Percentiles rank a stretch among this genome's conserved stretches.
These are phyloP conservation scores for Phaeomoniella chlamydospora DNA, from an alignment of 2,329 filamentous ascomycete species.

Conservation along the genomic window DNA sequence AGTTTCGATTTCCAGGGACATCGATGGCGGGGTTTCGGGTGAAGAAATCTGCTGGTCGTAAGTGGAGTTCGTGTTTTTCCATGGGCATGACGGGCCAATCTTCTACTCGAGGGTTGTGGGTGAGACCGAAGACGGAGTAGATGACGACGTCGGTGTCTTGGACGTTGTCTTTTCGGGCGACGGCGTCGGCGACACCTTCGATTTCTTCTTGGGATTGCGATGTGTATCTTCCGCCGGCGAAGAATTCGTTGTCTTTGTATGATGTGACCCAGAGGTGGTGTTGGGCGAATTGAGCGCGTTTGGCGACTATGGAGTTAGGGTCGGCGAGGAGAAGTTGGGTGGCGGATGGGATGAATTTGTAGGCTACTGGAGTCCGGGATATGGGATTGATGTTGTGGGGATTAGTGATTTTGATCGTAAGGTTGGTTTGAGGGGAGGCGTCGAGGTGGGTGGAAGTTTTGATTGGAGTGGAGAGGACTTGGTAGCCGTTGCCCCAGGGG, in stretches of 20 bases:
- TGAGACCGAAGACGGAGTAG: slow-evolving; percentile 35
- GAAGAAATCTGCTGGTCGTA: slow-evolving; percentile 40
- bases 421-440: slow-evolving; percentile 31
- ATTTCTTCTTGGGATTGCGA: slow-evolving; percentile 27
- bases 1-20: slow-evolving; percentile 29
- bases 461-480: slow-evolving; percentile 34
- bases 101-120: slow-evolving; percentile 36
- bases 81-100: slow-evolving; percentile 36
- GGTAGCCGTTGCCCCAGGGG: slow-evolving; percentile 47
- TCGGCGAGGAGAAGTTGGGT: slow-evolving; percentile 34
- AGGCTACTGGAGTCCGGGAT: slow-evolving; percentile 27
- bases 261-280: slow-evolving; percentile 38
- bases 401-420: slow-evolving; percentile 36
- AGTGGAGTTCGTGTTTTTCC: slow-evolving; percentile 31
- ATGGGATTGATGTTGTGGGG: slow-evolving; percentile 25
- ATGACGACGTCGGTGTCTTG: slow-evolving; percentile 32
- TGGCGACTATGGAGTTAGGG: slow-evolving; percentile 25
- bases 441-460: slow-evolving; percentile 34
- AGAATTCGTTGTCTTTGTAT: slow-evolving; percentile 34
- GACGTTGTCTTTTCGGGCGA: slow-evolving; percentile 25
- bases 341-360: slow-evolving; percentile 31
- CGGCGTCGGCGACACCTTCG: slow-evolving; percentile 29
- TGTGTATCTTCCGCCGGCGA: slow-evolving; percentile 32
- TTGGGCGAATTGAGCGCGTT: slow-evolving; percentile 32
- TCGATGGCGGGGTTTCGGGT: slow-evolving; percentile 37